Conservation (phyloP, 148 eudicot genomes). For the Selenicereus undatus region DNA sequence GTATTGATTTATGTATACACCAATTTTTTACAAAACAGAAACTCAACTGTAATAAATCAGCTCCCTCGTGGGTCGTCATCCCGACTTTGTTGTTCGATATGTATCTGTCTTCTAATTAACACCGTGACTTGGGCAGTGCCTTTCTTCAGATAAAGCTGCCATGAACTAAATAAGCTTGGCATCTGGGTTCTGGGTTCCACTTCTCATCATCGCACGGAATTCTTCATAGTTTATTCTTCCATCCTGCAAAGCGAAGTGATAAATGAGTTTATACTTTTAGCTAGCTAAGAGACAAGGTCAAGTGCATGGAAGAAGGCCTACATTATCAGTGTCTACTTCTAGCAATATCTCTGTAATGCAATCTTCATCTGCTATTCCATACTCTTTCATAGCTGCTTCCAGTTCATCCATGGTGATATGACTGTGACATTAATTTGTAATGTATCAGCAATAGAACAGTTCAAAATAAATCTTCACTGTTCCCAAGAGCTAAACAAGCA, state of each 20-base stretch:
- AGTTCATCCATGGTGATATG: constrained; percentile 83
- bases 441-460: not conserved
- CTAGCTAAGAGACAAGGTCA: not conserved
- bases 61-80: not conserved
- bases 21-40: constrained; percentile 28
- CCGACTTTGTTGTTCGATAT: constrained; percentile 8
- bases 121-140: constrained; percentile 8
- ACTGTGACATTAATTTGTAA: constrained; percentile 26
- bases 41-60: constrained; percentile 13
- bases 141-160: not conserved
- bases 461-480: not conserved
- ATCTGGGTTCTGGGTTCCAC: constrained; percentile 47
- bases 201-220: constrained; percentile 86
- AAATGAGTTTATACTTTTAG: constrained; percentile 8
- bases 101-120: not conserved
- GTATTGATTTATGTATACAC: constrained; percentile 26
- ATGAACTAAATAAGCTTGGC: constrained; percentile 18
- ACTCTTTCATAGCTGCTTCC: constrained; percentile 75
- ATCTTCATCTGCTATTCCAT: constrained; percentile 74
- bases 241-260: constrained; percentile 42
- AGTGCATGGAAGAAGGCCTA: constrained; percentile 23
- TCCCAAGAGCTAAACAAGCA: no score
- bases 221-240: constrained; percentile 85
- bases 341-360: constrained; percentile 72
- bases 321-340: constrained; percentile 89